Evolutionary conservation across 1,284 basidiomycete species (phyloP), one percentile per base, ranked within the genome.

Genomic region (Ganoderma lingzhi): DNA sequence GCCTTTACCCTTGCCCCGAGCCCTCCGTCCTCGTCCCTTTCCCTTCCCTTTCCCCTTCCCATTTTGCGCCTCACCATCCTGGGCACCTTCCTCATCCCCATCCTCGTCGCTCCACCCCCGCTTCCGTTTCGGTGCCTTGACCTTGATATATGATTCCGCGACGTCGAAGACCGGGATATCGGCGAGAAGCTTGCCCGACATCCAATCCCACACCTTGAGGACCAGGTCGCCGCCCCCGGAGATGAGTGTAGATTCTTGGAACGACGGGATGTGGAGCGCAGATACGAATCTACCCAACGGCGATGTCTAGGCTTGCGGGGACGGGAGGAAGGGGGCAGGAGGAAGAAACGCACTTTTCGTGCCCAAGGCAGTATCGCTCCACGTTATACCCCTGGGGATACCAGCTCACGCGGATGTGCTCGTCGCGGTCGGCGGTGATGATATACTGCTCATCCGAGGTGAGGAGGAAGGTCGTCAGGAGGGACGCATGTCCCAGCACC

Each of bases 351-450:
- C 72, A 96, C 94, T 91, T 93, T 74, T 86, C 85, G 77, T 95
- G 93, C 8, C 96, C 96, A 51, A 96, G 86, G 71, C 96, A 93
- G 80, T 90, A 97, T 68, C 86, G 88, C 78, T 97, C 94, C 68
- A 97, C 93, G 44, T 89, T 87, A 74, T 92, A 93, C 15, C 95
- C 92, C 69, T 92, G 84, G 0, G 96, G 96, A 77, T 89, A 98
- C 87, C 93, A 90, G 76, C 93, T 96, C n/a, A 97, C 87, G 64
- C 96, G 87, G 65, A 98, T 92, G 78, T 98, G 96, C 78, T 98
- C 96, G 77, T 98, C 96, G 59, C 96, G 83, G 78, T 98, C 96
- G 0, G 94, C 92, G 0, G 95, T 95, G 74, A 97, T 86, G 76
- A 98, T 90, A 76, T 87, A 90, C 67, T 85, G 86, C 71, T 92